phyloP scores from a whole-genome alignment of 2,329 filamentous ascomycete species.

The Talaromyces sp. region DNA sequence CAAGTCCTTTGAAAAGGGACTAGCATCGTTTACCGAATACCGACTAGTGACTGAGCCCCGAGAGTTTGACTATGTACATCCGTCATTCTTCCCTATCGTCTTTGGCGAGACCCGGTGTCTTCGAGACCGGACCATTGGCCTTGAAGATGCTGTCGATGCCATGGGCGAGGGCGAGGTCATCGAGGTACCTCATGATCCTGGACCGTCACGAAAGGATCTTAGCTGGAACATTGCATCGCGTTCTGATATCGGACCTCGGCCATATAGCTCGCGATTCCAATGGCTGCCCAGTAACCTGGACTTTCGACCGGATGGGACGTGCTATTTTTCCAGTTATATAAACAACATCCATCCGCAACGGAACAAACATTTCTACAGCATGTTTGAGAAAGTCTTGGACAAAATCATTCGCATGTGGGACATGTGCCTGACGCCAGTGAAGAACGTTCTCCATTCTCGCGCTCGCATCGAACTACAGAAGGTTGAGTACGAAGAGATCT shows the following conservation, averaged over 20 bases:
- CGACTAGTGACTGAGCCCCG: conserved; percentile 26
- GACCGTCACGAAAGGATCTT: conserved; percentile 27
- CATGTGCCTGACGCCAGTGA: conserved; percentile 24
- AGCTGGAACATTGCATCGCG: conserved; percentile 23
- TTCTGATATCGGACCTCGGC: conserved; percentile 21
- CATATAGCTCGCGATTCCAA: conserved; percentile 36
- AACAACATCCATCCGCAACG: conserved; percentile 41
- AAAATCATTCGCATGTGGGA: conserved; percentile 21
- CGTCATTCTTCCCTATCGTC: conserved; percentile 56
- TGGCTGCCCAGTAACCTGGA: conserved; percentile 41
- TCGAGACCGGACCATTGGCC: conserved; percentile 18
- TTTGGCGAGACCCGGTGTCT: conserved; percentile 28
- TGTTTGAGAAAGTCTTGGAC: conserved; percentile 34
- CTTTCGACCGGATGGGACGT: conserved; percentile 21
- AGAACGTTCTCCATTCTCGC: conserved; percentile 26
- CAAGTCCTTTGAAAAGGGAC: conserved; percentile 46
- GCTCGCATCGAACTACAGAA: conserved; percentile 26
- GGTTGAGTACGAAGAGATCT: conserved; percentile 20
- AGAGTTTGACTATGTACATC: conserved; percentile 60
- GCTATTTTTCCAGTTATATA: conserved; percentile 38
- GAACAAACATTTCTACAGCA: conserved; percentile 28
- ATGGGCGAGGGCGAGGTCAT: conserved; percentile 22
- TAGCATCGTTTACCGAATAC: conserved; percentile 52
- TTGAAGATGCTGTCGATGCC: conserved; percentile 20
- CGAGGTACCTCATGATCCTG: conserved; percentile 20